Evolutionary conservation across 1,139 yeast genomes (phyloP).

Genomic region (Saccharomyces uvarum): DNA sequence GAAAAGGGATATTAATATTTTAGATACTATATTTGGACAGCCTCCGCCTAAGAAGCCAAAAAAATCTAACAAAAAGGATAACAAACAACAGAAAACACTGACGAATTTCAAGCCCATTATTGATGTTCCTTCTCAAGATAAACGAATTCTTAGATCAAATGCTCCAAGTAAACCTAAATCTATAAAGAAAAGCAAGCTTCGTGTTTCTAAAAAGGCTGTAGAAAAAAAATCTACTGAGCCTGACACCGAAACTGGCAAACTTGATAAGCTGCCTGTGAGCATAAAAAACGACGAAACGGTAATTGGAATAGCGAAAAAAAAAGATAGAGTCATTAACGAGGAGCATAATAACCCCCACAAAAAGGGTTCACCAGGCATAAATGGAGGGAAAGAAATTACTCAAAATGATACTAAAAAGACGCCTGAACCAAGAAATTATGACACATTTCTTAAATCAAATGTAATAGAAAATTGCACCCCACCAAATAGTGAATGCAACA

Average conservation of each 20-base stretch:
- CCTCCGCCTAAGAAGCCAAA: conserved; percentile 1
- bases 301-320: not conserved
- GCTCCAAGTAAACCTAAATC: conserved; percentile 1
- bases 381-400: not conserved
- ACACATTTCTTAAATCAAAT: not conserved
- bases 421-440: not conserved
- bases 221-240: not conserved
- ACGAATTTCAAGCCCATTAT: conserved; percentile 15
- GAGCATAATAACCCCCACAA: not conserved
- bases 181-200: conserved; percentile 5
- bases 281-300: not conserved
- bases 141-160: not conserved
- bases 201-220: not conserved
- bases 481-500: not conserved
- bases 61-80: conserved; percentile 3
- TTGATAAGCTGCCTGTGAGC: not conserved
- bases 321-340: not conserved
- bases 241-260: not conserved
- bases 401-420: not conserved
- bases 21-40: conserved; percentile 20
- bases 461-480: not conserved
- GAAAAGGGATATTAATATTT: conserved; percentile 12
- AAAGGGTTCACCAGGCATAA: not conserved
- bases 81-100: conserved; percentile 16
- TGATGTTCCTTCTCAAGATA: conserved; percentile 16